Conservation (phyloP, 352 stramenopile species). For the Phytopythium helicoides region DNA sequence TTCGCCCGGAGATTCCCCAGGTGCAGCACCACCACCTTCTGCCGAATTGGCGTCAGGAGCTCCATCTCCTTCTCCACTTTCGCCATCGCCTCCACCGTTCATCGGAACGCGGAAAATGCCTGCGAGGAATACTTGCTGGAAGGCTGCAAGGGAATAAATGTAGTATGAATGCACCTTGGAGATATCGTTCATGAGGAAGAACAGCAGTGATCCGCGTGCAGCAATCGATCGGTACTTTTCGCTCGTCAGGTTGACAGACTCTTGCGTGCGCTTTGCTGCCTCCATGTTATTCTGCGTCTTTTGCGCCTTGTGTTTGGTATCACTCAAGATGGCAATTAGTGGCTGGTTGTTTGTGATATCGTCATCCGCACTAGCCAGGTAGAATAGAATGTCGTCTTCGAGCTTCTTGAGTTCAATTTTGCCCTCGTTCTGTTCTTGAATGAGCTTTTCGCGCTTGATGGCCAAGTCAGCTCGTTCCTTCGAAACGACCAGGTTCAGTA, state of each 20-base stretch:
- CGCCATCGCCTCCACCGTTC: slow-evolving; percentile 10
- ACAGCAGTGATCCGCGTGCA: slow-evolving; percentile 90
- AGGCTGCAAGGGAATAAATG: slow-evolving; percentile 95
- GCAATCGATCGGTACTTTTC: slow-evolving; percentile 96
- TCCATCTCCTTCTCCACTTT: slow-evolving; percentile 23
- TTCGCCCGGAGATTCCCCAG: slow-evolving; percentile 6
- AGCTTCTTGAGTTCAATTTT: slow-evolving; percentile 97
- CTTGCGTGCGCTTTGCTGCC: slow-evolving; percentile 90
- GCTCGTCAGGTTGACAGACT: slow-evolving; percentile 91
- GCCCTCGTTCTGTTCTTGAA: slow-evolving; percentile 94
- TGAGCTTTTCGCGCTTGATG: slow-evolving; percentile 87
- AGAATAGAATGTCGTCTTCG: slow-evolving; percentile 94
- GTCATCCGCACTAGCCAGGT: slow-evolving; percentile 93
- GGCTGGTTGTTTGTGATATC: slow-evolving; percentile 98
- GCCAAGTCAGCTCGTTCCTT: slow-evolving; percentile 89
- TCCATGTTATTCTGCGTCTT: slow-evolving; percentile 92
- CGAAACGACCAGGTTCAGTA: slow-evolving; percentile 90
- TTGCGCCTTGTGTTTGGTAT: slow-evolving; percentile 93
- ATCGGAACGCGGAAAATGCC: slow-evolving; percentile 91
- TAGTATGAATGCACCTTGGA: slow-evolving; percentile 97
- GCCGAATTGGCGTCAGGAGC: slow-evolving; percentile 12
- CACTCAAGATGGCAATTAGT: slow-evolving; percentile 94
- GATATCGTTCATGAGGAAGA: slow-evolving; percentile 98
- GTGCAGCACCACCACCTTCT: slow-evolving; percentile 6
- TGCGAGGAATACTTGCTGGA: slow-evolving; percentile 95